Conservation (phyloP, 768 basidiomycete genomes). For the Auriculariales sp. region DNA sequence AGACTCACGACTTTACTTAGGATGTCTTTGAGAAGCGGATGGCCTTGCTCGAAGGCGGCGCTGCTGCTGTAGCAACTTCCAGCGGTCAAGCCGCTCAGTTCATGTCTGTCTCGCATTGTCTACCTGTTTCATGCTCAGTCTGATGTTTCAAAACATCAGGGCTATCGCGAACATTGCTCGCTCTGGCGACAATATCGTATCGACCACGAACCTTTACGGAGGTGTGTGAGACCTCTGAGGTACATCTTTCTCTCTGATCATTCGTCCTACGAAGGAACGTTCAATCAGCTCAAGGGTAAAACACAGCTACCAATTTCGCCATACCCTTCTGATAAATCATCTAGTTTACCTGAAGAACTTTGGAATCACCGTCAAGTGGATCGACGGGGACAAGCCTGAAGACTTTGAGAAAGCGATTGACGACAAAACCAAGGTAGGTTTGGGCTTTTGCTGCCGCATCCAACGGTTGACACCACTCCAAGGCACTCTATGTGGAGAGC, state of each 20-base stretch:
- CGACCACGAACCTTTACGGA: conserved; percentile 53
- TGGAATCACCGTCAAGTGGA: conserved; percentile 51
- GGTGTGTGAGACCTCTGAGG: conserved; percentile 35
- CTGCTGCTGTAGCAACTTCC: conserved; percentile 49
- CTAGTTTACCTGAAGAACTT: conserved; percentile 53
- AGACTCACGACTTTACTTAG: conserved; percentile 17
- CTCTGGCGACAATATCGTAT: conserved; percentile 65
- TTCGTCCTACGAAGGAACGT: conserved; percentile 26
- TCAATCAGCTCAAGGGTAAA: conserved; percentile 57
- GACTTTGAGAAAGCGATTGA: conserved; percentile 57
- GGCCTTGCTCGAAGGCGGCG: conserved; percentile 67
- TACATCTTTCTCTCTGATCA: neutral
- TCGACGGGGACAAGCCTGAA: conserved; percentile 37
- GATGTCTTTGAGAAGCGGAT: conserved; percentile 71
- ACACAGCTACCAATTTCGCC: neutral
- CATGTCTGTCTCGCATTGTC: too few species aligned
- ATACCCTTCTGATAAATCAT: too few species aligned
- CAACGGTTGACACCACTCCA: too few species aligned
- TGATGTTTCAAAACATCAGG: too few species aligned
- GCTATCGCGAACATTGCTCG: conserved; percentile 45
- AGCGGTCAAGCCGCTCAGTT: conserved; percentile 73
- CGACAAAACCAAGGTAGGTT: conserved; percentile 52
- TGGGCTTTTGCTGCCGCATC: conserved; percentile 1
- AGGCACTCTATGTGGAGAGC: conserved; percentile 59
- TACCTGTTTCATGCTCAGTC: too few species aligned